Evolutionary conservation across 192 early-diverging fungal species (phyloP), one percentile per base, ranked within the genome.

Genomic region (Backusella australiensis): DNA sequence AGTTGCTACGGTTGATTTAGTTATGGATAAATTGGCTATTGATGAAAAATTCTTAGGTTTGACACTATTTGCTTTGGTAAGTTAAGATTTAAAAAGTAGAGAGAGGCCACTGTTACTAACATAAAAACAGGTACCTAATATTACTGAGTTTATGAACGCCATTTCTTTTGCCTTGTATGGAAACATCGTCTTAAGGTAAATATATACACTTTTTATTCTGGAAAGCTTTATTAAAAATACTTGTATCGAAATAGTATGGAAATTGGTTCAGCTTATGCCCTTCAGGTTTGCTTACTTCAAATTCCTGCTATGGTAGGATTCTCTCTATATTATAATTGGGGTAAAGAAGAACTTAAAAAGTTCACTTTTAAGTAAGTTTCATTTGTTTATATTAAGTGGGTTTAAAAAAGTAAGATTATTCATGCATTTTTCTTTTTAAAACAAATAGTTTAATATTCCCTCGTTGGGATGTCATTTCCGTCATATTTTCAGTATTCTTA

Each of bases 191-290:
- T 85, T 93, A 8, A 59, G 53, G 53, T 59, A 59, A 59, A 49
- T 44, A 44, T 1, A n/a, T 49, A 1, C 46, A 6, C 17, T 49
- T n/a, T 49, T 49, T 49, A 19, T 49, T 49, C 15, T 49, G 15
- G 19, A 44, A 17, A 44, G 12, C 6, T 49, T 49, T 49, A 19
- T 29, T 29, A 63, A 63, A 63, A 59, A 29, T 9, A 23, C 46
- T 6, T 49, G 21, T 29, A 59, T 59, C 3, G 2, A 59, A 23
- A 23, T 42, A 80, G 78, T 21, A 90, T 99, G 78, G 98, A 99
- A 85, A 97, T 99, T 75, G 96, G 95, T 52, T 97, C 96, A 17
- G 95, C 95, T 1, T 99, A 99, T 81, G 95, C 95, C 0, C 89
- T 97, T 53, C 98, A 99, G 79, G 96, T 96, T 5, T 94, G 95